Evolutionary conservation across 768 basidiomycete species (phyloP), one percentile per base, ranked within the genome.

Genomic region (Naganishia randhawae): DNA sequence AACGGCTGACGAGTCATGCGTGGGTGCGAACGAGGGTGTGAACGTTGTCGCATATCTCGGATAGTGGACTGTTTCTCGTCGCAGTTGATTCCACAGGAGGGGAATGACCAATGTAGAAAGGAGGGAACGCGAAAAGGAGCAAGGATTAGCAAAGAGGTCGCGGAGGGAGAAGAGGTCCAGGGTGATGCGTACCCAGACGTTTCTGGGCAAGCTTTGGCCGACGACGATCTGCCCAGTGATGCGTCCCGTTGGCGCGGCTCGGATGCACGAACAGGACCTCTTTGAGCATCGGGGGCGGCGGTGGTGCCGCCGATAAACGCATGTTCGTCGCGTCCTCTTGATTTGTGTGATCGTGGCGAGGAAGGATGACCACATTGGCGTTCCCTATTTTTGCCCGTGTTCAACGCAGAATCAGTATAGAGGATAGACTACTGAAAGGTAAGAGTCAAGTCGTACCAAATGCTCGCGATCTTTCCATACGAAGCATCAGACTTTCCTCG

Each of bases 21-120:
- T 74, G 0, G 78, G 75, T 1, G 73, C 76, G 65, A 77, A 79
- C 0, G 73, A 63, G 17, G 78, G 76, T 1, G 73, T 76, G 63
- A 74, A 79, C 3, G 66, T 29, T 7, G 65, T 41, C 3, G 51
- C 4, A 0, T 69, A 48, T 17, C 65, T 53, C 8, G 53, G 42
- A 33, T 51, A 61, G 31, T 31, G 27, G 11, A 67, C 66, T 67
- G 37, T 48, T n/a, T n/a, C 45, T 19, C 41, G 41, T 42, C 14
- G 11, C 25, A 6, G 45, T 48, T 11, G n/a, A 48, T n/a, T n/a
- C n/a, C n/a, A n/a, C n/a, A 4, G n/a, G 3, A 22, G 7, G n/a
- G 3, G 7, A 13, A n/a, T n/a, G 45, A 4, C 19, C n/a, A 3
- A n/a, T 2, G n/a, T n/a, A 48, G 45, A 48, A 48, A 48, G 45